Base-by-base conservation (phyloP, 192 early-diverging fungal species). In the Coemansia sp. region DNA sequence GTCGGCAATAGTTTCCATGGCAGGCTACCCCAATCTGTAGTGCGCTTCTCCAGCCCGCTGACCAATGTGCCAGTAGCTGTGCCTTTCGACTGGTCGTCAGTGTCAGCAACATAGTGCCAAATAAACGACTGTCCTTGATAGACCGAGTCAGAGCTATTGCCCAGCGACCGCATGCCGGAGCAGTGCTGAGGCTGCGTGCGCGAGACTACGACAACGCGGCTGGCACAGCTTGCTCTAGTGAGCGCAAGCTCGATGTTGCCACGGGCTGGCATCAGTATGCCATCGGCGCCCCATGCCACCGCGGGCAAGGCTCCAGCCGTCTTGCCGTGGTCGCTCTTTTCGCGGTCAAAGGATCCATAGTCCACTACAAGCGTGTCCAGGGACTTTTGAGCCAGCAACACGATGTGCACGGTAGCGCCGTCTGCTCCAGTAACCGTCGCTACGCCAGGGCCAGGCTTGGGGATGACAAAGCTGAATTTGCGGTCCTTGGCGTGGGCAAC, bases 1-100 rank as follows among this genome's bases (percentile, higher is more conserved):
- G 80, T 82, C 5, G 80, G 80, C 64, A 82, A 27, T 3, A 82
- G 68, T 59, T 74, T 71, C 86, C 86, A 88, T 22, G 79, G 64
- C 58, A 86, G 60, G 6, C 25, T 53, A 41, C 68, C 59, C 65
- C 73, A 86, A 60, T 75, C 59, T 5, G 80, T 82, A 22, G 57
- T 43, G 19, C 86, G 79, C n/a, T 57, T 54, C 46, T 82, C 77
- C 45, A 82, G 65, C 3, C 56, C 65, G 6, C 53, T 19, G 1
- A 81, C 78, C 4, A 65, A 14, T 3, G 57, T 15, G 19, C 27
- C 27, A 5, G 12, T n/a, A 12, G 20, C 31, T 35, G 32, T 58
- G n/a, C 22, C 12, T 19, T 15, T 32, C 17, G 59, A 24, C 40
- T 45, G 12, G 4, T 46, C 57, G 39, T 25, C 31, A 31, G 15